Evolutionary conservation across 2,329 filamentous ascomycete species (phyloP).

Genomic region (Hysterium pulicare): DNA sequence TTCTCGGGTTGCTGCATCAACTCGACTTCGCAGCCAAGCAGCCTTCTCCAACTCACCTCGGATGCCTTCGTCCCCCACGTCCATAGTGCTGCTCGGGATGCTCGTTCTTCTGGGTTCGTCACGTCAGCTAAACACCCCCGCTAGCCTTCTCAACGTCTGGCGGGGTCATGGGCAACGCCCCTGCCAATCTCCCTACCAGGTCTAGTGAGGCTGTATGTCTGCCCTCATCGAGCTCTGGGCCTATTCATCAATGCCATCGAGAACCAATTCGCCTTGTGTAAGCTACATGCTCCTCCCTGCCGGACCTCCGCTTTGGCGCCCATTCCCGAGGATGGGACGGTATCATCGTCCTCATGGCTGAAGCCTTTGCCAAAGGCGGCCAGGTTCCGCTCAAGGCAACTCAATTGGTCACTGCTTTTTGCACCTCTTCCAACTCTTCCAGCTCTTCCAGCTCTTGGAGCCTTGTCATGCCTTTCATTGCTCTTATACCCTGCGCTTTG

Average conservation of each 20-base stretch:
- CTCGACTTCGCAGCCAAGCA: too few species aligned
- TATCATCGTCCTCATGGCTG: too few species aligned
- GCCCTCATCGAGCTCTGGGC: background rate
- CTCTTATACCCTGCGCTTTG: background rate
- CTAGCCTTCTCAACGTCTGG: too few species aligned
- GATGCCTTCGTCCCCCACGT: too few species aligned
- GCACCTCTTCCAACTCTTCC: background rate
- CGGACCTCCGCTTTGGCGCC: background rate
- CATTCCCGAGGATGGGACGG: background rate
- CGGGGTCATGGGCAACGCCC: too few species aligned
- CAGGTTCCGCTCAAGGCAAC: background rate
- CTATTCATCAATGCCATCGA: background rate
- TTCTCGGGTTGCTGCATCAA: too few species aligned
- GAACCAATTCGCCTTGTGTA: background rate
- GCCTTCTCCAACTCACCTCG: too few species aligned
- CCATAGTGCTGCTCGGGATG: too few species aligned
- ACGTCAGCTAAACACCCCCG: constrained; percentile 13
- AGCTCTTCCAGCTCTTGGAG: background rate
- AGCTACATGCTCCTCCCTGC: background rate
- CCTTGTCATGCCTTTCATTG: background rate
- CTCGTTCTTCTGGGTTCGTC: too few species aligned
- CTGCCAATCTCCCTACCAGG: constrained; percentile 7
- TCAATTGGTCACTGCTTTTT: background rate
- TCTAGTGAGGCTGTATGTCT: constrained; percentile 19
- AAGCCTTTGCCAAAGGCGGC: too few species aligned